These are phyloP conservation scores for Calonectria honghensis DNA, from an alignment of 2,329 filamentous ascomycete species.

Conservation along the genomic window DNA sequence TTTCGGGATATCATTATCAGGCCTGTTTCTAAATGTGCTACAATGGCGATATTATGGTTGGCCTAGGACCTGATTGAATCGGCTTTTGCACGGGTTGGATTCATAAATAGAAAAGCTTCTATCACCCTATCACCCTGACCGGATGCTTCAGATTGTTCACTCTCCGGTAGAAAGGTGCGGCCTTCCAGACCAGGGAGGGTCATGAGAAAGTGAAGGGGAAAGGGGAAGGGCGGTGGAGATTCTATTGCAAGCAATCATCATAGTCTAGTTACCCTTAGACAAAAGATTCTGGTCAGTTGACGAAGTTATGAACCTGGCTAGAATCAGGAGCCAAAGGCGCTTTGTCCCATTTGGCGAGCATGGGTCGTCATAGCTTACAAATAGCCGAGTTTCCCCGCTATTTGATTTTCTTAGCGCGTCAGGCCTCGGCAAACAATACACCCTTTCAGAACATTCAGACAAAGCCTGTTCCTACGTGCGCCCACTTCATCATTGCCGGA, in stretches of 20 bases:
- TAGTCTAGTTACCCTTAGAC: not conserved
- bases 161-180: not conserved
- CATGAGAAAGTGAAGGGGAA: not conserved
- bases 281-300: not conserved
- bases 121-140: not conserved
- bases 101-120: not conserved
- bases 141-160: not conserved
- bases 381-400: not conserved
- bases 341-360: no score
- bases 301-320: not conserved
- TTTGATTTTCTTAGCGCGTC: not conserved
- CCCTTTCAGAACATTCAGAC: not conserved
- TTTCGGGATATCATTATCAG: not conserved
- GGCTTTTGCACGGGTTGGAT: not conserved
- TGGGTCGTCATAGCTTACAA: not conserved
- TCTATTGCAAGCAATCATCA: not conserved
- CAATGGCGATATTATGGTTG: not conserved
- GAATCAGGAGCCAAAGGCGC: no score
- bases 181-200: accelerated
- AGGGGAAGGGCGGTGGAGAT: not conserved
- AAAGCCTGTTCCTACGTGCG: not conserved
- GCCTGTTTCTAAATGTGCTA: not conserved
- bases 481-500: not conserved
- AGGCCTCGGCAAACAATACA: not conserved
- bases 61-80: not conserved